Percentiles rank a stretch among this genome's conserved stretches.
Conservation (phyloP, 2,329 filamentous ascomycete species). For the Pseudogymnoascus destructans region DNA sequence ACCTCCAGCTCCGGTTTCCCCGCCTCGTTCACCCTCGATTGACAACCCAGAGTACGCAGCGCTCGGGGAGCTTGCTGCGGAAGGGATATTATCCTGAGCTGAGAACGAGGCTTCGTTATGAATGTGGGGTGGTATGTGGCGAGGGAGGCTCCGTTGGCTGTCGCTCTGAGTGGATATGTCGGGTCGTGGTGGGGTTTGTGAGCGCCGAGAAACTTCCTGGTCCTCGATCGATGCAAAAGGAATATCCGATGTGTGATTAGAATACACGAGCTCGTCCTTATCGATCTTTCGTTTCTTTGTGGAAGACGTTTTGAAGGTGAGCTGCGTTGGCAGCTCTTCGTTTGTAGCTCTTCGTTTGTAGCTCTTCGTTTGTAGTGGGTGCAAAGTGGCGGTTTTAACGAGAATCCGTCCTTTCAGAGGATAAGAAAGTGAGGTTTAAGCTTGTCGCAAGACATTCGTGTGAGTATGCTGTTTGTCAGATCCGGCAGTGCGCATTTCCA, state of each 20-base stretch:
- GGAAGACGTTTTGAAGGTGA: slow-evolving; percentile 60
- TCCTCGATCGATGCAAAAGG: slow-evolving; percentile 24
- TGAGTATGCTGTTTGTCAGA: neutral
- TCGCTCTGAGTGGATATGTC: slow-evolving; percentile 15
- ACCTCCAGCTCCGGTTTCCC: slow-evolving; percentile 18
- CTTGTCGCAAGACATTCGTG: slow-evolving; percentile 2
- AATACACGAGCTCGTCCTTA: slow-evolving; percentile 19
- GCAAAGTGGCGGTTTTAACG: slow-evolving; percentile 5
- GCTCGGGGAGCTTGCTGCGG: slow-evolving; percentile 44
- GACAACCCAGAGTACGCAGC: slow-evolving; percentile 44
- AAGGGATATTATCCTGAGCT: slow-evolving; percentile 38
- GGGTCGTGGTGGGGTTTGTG: slow-evolving; percentile 35
- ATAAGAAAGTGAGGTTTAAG: slow-evolving; percentile 2
- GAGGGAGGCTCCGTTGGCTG: slow-evolving; percentile 32
- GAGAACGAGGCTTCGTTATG: slow-evolving; percentile 30
- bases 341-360: slow-evolving; percentile 35
- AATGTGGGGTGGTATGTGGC: slow-evolving; percentile 34
- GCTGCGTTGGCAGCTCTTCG: slow-evolving; percentile 38
- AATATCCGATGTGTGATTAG: slow-evolving; percentile 21
- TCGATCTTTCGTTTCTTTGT: slow-evolving; percentile 61
- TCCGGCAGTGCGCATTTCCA: neutral
- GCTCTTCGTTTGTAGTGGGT: slow-evolving; percentile 19
- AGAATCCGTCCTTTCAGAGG: slow-evolving; percentile 4
- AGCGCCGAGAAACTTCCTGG: slow-evolving; percentile 36
- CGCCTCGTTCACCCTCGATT: slow-evolving; percentile 41